Evolutionary conservation across 108 stramenopile species (phyloP).

Genomic region (Skeletonema marinoi): DNA sequence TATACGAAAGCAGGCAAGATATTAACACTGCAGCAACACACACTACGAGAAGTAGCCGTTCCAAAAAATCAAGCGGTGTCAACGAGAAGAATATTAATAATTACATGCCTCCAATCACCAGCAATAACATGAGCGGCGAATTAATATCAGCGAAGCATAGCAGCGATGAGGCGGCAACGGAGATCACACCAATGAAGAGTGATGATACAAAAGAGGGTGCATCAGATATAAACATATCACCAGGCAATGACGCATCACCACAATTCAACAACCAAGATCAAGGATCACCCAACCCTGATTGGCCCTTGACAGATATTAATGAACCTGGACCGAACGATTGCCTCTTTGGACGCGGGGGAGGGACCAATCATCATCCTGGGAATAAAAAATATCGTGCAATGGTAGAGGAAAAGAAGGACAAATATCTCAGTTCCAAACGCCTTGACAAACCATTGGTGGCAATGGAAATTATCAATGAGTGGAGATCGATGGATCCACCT

Average conservation of each 20-base stretch:
- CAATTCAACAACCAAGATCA: background rate
- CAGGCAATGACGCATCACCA: background rate
- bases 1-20: background rate
- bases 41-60: background rate
- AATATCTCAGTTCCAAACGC: slow-evolving; percentile 77
- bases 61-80: background rate
- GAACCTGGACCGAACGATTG: slow-evolving; percentile 84
- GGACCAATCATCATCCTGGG: slow-evolving; percentile 88
- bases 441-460: slow-evolving; percentile 88
- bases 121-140: background rate
- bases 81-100: background rate
- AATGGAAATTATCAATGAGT: slow-evolving; percentile 73
- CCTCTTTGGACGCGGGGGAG: slow-evolving; percentile 82
- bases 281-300: background rate
- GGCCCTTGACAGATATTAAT: background rate
- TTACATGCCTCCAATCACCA: background rate
- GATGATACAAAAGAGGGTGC: background rate
- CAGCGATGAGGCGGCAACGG: background rate
- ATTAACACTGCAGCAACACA: background rate
- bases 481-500: slow-evolving; percentile 77
- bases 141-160: background rate
- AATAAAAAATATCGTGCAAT: slow-evolving; percentile 84
- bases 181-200: background rate
- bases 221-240: background rate
- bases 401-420: slow-evolving; percentile 80